A percentile compares a stretch with the other conserved stretches of the same genome.
Conservation (phyloP, 2,329 filamentous ascomycete genomes). For the Diaporthe sp. region DNA sequence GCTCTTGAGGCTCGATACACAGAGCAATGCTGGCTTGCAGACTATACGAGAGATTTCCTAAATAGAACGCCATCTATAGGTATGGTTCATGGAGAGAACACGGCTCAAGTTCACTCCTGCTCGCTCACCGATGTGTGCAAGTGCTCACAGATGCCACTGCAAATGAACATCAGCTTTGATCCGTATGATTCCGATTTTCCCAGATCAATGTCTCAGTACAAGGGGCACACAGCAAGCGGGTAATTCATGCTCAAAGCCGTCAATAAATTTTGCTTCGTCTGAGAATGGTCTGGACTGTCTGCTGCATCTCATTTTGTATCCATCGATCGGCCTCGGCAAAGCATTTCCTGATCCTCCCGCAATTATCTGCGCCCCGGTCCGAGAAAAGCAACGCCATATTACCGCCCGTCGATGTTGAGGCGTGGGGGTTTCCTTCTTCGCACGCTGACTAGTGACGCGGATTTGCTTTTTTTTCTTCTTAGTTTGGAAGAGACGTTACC, state of each 20-base stretch:
- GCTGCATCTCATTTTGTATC: neutral
- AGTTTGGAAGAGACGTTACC: constrained; percentile 13
- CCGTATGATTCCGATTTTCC: neutral
- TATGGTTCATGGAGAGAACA: neutral
- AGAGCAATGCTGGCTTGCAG: neutral
- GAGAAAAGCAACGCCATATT: constrained; percentile 4
- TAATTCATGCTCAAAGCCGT: neutral
- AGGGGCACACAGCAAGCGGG: neutral
- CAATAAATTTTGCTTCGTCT: neutral
- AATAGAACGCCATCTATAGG: neutral
- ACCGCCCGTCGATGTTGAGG: neutral
- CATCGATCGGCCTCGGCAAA: neutral
- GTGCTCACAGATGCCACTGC: neutral
- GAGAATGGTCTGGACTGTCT: neutral
- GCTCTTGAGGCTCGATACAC: neutral
- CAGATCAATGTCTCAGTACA: constrained; percentile 10
- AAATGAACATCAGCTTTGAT: neutral
- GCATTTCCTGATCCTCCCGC: neutral
- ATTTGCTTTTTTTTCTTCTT: neutral
- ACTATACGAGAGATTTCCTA: too few relatives aligned
- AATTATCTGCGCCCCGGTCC: neutral
- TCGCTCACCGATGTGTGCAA: neutral
- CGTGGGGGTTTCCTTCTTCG: neutral
- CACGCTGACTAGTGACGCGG: constrained; percentile 3
- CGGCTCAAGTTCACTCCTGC: neutral